Evolutionary conservation across 495 filamentous ascomycete species (phyloP).

Genomic region (Xylaria castorea): DNA sequence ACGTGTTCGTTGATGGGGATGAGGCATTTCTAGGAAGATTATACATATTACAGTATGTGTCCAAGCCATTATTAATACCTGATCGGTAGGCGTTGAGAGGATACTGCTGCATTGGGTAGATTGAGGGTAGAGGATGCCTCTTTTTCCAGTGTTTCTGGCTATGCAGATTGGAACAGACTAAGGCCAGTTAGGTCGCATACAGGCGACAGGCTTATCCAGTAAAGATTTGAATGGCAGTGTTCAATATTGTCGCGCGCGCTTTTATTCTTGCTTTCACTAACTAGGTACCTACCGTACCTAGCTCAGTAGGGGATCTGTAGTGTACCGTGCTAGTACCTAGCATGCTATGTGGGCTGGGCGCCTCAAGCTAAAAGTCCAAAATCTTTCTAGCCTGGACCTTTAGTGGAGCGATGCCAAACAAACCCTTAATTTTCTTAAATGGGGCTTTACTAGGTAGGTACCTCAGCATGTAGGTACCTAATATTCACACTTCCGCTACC

Average conservation of each 20-base stretch:
- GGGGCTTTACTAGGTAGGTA: not conserved
- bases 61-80: not conserved
- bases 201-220: not conserved
- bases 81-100: not conserved
- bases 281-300: too few relatives aligned
- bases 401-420: not conserved
- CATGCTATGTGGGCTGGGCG: not conserved
- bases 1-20: not conserved
- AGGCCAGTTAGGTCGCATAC: not conserved
- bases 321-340: not conserved
- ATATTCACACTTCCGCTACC: not conserved
- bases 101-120: conserved; percentile 12
- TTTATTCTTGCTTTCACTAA: conserved; percentile 23
- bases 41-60: not conserved
- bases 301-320: not conserved
- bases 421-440: conserved; percentile 2
- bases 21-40: conserved; percentile 8
- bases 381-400: not conserved
- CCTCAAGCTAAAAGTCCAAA: not conserved
- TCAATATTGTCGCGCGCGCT: not conserved
- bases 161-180: not conserved
- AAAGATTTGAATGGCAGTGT: not conserved
- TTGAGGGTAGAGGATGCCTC: not conserved
- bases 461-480: not conserved
- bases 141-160: not conserved